Percentiles rank a stretch among this genome's conserved stretches.
These are phyloP conservation scores for Penicillium olsonii DNA, from an alignment of 2,329 filamentous ascomycete species.

Conservation along the genomic window DNA sequence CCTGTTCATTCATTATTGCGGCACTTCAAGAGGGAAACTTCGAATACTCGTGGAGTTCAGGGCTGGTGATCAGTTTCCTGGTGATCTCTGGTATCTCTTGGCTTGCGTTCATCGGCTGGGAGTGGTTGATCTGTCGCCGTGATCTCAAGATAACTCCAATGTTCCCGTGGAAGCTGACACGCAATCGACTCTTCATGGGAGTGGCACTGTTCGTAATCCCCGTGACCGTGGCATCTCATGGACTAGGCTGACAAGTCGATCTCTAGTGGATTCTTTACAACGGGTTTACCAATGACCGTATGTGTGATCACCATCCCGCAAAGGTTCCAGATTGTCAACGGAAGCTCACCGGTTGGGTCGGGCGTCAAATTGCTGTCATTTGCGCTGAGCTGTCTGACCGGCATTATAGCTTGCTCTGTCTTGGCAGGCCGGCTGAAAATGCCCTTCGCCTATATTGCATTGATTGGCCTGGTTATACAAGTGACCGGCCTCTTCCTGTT, in stretches of 20 bases:
- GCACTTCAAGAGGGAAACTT: constrained; percentile 60
- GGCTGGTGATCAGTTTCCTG: constrained; percentile 54
- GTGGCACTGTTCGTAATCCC: constrained; percentile 11
- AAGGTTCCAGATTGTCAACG: constrained; percentile 25
- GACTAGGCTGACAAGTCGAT: neutral
- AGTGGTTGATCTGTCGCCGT: constrained; percentile 11
- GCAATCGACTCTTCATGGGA: constrained; percentile 17
- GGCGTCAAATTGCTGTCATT: constrained; percentile 25
- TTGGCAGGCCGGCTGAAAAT: constrained; percentile 11
- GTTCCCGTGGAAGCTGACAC: constrained; percentile 17
- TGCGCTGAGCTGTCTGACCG: constrained; percentile 16
- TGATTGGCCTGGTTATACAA: constrained; percentile 15
- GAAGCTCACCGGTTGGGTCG: constrained; percentile 16
- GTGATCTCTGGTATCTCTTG: constrained; percentile 45
- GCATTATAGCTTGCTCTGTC: constrained; percentile 14
- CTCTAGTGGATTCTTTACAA: constrained; percentile 16
- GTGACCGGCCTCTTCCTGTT: constrained; percentile 19
- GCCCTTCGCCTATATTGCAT: constrained; percentile 17
- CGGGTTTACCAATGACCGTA: constrained; percentile 20
- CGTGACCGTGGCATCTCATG: neutral
- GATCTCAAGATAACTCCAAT: constrained; percentile 11
- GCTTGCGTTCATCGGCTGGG: constrained; percentile 15
- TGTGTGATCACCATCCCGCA: constrained; percentile 24
- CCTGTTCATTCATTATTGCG: constrained; percentile 41
- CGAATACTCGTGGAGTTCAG: constrained; percentile 54